phyloP scores from a whole-genome alignment of 768 basidiomycete genomes.

The Suillus paluster region DNA sequence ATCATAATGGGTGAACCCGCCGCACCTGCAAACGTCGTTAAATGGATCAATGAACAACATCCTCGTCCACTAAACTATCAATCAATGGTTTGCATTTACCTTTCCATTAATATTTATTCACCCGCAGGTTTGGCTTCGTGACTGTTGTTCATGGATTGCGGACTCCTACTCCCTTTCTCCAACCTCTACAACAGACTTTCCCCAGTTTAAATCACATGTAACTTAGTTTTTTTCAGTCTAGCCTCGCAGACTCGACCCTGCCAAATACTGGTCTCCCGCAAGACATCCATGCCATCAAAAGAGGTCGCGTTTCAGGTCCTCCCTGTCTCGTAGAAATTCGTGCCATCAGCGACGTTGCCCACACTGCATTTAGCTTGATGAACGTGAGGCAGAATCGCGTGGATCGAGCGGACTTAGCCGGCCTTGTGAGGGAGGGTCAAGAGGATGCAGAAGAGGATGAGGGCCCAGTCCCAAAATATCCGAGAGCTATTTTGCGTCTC shows the following conservation, averaged over 20 bases:
- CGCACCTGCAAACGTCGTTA: slow-evolving; percentile 37
- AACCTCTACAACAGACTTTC: slow-evolving; percentile 28
- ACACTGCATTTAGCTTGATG: slow-evolving; percentile 80
- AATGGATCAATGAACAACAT: slow-evolving; percentile 61
- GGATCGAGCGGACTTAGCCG: slow-evolving; percentile 56
- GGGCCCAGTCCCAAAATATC: slow-evolving; percentile 81
- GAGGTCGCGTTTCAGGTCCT: slow-evolving; percentile 41
- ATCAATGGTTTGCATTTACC: not conserved
- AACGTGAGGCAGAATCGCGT: slow-evolving; percentile 69
- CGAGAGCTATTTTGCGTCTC: slow-evolving; percentile 77
- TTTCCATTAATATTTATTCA: slow-evolving; percentile 9
- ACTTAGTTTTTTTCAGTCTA: slow-evolving; percentile 77
- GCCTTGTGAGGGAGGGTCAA: slow-evolving; percentile 48
- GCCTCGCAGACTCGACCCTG: slow-evolving; percentile 72
- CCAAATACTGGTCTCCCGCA: slow-evolving; percentile 69
- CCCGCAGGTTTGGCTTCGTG: slow-evolving; percentile 75
- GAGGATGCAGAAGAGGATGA: slow-evolving; percentile 62
- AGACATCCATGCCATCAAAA: slow-evolving; percentile 41
- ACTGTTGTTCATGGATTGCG: slow-evolving; percentile 69
- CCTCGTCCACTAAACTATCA: slow-evolving; percentile 55
- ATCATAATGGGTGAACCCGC: slow-evolving; percentile 31
- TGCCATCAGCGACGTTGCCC: slow-evolving; percentile 81
- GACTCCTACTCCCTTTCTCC: slow-evolving; percentile 52
- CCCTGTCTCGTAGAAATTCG: slow-evolving; percentile 78
- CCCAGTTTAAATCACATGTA: slow-evolving; percentile 61